Evolutionary conservation across 2,329 filamentous ascomycete genomes (phyloP), one percentile per base, ranked within the genome.

Genomic region (Monilinia aucupariae): DNA sequence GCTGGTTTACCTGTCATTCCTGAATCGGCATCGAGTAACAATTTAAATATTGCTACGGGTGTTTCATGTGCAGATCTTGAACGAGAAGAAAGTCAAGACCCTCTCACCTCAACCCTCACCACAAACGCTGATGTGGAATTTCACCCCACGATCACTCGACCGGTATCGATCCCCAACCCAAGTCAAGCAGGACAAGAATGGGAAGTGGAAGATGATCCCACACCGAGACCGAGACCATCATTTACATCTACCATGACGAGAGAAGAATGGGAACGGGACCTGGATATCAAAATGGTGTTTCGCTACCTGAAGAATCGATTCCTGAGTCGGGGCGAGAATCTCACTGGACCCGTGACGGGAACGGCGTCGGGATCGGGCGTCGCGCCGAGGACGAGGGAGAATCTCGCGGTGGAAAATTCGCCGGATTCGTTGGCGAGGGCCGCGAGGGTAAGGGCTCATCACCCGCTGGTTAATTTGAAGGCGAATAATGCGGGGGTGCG

Each of bases 241-340:
- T 47, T 25, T 47, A 47, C 15, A 41, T 56, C 66, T 27, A 49
- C 61, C 7, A 56, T 73, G 0, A 70, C 70, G 7, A 63, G 65
- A 17, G 73, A 80, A 41, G 78, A 90, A 70, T 99, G 94, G 94
- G 92, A 97, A 76, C 87, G 88, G 65, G 90, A 96, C 61, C 82
- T 97, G 6, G 92, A 97, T 71, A 85, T 97, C 68, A 90, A 89
- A 73, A 89, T 96, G 74, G 90, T 97, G 41, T 97, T 97, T 78
- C 86, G 87, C 55, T 97, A 94, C 73, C 81, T 96, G 37, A 85
- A 87, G 64, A 89, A 85, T 22, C 86, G 90, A 64, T 93, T 96
- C 74, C 80, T 85, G 12, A 45, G 41, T 58, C n/a, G 41, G n/a
- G n/a, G 43, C 34, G 54, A 58, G n/a, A 58, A 34, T 37, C 13